Evolutionary conservation across 176 grass and related monocot genomes (phyloP), one percentile per base, ranked within the genome.

Genomic region (Eremochloa ophiuroides): DNA sequence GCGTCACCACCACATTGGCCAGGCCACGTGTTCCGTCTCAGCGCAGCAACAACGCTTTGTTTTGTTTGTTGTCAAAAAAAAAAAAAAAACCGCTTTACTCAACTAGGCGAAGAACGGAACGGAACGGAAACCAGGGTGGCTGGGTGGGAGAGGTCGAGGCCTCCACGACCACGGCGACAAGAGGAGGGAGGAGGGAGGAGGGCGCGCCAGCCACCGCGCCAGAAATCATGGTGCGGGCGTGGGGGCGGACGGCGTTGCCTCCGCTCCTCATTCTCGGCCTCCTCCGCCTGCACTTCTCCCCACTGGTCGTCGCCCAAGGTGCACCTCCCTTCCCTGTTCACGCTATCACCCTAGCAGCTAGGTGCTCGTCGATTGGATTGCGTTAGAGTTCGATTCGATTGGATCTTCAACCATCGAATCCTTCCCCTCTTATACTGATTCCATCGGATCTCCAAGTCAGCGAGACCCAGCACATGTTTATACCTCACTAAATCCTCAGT

Each of bases 251-350:
- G 79, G 18, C 35, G 65, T 53, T 87, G 79, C 73, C 65, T 28
- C 79, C 76, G 65, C 72, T 87, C 15, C 85, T 87, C 51, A 59
- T 77, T 55, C 65, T 80, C 44, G 66, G 62, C 46, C 44, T 68
- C 63, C 77, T 80, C 63, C 77, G 48, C 62, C 77, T 80, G 22
- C 77, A 67, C 7, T 68, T 41, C 65, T 82, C 53, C 5, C 55
- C 53, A 26, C 43, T 82, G 40, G 62, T 70, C 53, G 18, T 23
- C 41, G 73, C 79, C 26, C 79, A 82, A 77, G 85, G 79, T 87
- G n/a, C 50, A n/a, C 53, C 28, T 62, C 40, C 66, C 20, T 50
- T 23, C 37, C 3, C 10, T 10, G 1, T n/a, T 59, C 74, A 1
- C 51, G 35, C 50, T 48, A 39, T 75, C 56, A 41, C 35, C n/a